These are phyloP conservation scores for Forsythia viridissima DNA, from an alignment of 257 asterid species.

Conservation along the genomic window DNA sequence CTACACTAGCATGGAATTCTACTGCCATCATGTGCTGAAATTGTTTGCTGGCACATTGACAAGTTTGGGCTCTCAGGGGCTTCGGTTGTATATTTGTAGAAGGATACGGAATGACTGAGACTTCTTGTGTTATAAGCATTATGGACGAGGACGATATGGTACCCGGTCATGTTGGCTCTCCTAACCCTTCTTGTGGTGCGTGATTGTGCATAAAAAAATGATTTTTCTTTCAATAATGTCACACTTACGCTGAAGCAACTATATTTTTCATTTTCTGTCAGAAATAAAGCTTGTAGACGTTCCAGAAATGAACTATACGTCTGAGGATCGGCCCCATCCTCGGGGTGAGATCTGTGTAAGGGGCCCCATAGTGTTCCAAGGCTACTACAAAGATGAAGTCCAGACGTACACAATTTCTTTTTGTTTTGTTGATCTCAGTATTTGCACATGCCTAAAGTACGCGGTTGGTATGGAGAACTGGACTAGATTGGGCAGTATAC, in stretches of 20 bases:
- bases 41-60: not conserved
- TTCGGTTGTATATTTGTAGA: conserved; percentile 66
- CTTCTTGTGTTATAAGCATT: conserved; percentile 65
- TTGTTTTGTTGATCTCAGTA: not conserved
- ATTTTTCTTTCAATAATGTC: not conserved
- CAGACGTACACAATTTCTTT: conserved; percentile 49
- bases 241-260: not conserved
- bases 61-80: conserved; percentile 45
- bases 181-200: conserved; percentile 76
- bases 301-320: conserved; percentile 79
- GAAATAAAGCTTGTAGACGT: conserved; percentile 82
- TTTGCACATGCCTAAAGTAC: not conserved
- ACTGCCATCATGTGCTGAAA: not conserved
- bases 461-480: not conserved
- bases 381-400: conserved; percentile 71
- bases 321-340: conserved; percentile 73
- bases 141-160: conserved; percentile 63
- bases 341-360: conserved; percentile 89
- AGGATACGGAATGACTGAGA: conserved; percentile 88
- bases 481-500: not conserved
- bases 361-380: conserved; percentile 74
- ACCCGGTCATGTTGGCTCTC: conserved; percentile 81
- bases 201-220: not conserved
- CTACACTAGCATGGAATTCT: not conserved
- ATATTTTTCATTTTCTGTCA: conserved; percentile 21